Conservation (phyloP, 345 rosid species). For the Brassica incana region DNA sequence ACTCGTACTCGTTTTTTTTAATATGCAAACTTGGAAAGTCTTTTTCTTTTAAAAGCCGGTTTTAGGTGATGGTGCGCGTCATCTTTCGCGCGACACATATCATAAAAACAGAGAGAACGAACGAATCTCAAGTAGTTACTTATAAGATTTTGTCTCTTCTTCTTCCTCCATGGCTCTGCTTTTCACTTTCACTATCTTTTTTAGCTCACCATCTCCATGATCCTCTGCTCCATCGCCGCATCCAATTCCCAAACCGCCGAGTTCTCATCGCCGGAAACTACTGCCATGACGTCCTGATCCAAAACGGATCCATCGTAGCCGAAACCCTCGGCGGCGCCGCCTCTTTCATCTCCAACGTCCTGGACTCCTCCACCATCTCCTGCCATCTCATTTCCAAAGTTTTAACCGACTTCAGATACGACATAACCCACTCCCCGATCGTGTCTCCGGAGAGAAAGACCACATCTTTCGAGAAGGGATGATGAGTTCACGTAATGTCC, state of each 20-base stretch:
- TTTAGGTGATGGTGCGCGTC: too few relatives aligned
- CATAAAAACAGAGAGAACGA: constrained; percentile 24
- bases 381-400: too few relatives aligned
- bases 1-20: too few relatives aligned
- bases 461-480: too few relatives aligned
- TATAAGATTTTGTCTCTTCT: background rate
- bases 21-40: too few relatives aligned
- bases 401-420: too few relatives aligned
- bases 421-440: too few relatives aligned
- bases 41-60: too few relatives aligned
- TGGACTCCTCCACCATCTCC: constrained; percentile 56
- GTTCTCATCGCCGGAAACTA: constrained; percentile 83
- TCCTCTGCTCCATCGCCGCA: constrained; percentile 23
- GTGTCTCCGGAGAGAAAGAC: too few relatives aligned
- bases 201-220: constrained; percentile 34
- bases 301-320: constrained; percentile 52
- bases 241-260: constrained; percentile 32
- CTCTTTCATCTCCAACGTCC: too few relatives aligned
- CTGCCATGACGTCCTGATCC: constrained; percentile 86
- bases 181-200: background rate
- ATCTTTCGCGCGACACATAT: constrained; percentile 20
- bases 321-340: constrained; percentile 74
- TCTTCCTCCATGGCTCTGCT: background rate
- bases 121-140: constrained; percentile 35
- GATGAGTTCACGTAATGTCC: too few relatives aligned